Base-by-base conservation (phyloP, 164 flowering plant genomes). In the Magnolia officinalis region DNA sequence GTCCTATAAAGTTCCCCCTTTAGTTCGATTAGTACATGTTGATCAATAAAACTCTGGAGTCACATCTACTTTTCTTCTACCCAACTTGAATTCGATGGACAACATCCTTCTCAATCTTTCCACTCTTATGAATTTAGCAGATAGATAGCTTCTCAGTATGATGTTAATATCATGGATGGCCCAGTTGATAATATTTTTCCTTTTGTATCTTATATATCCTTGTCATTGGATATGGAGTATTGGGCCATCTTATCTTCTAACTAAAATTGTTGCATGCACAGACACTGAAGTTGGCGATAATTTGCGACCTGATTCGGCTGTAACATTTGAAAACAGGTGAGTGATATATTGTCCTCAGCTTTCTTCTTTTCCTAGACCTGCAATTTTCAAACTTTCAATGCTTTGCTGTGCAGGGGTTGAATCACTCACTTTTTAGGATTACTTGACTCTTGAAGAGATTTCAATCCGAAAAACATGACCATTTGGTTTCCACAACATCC, bases 291-390 rank as follows among this genome's bases (percentile, higher is more conserved):
- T 55, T 49, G 50, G 87, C 65, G 89, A 80, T 75, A 87, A 85
- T 83, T 78, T 89, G 66, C 87, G 96, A 50, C 84, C 85, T 11
- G 95, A 95, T 81, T 10, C 77, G 50, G 94, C 97, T 20, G 89
- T 84, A 83, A 80, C 84, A 74, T 95, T 95, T 88, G 89, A 84
- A 63, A 92, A 92, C 72, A 89, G 90, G 98, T 95, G n/a, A 59
- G 74, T 68, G 14, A 13, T 78, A 24, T 64, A 19, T 64, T 63
- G 52, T 10, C 24, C 70, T 59, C 11, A 24, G 24, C 14, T 8
- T 29, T 59, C 0, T 52, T 55, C 16, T 13, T 73, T 63, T 63
- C 55, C 68, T 31, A 18, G 14, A 21, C 71, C 14, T 18, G 0
- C 9, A 14, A 37, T 55, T 55, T 37, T 37, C 45, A 37, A 0